These are phyloP conservation scores for Carex parvula DNA, from an alignment of 176 grass and related monocot species.

Conservation along the genomic window DNA sequence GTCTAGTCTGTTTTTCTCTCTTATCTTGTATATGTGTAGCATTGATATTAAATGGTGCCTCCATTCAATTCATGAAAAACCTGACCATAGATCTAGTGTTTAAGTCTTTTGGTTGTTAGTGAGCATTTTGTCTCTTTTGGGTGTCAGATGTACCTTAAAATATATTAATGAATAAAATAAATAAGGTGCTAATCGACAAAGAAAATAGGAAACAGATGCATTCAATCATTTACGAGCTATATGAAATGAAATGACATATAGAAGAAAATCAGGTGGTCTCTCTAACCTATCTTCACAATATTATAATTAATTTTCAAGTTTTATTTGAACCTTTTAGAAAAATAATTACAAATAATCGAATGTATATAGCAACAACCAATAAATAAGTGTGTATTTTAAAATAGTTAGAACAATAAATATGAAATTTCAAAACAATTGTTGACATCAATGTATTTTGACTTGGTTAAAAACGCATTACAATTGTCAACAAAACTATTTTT, in stretches of 20 bases:
- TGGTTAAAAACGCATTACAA: background rate
- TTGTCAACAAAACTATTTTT: too few relatives aligned
- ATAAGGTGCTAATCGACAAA: background rate
- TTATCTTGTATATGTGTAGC: slow-evolving; percentile 48
- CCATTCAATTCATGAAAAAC: slow-evolving; percentile 41
- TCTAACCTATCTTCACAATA: background rate
- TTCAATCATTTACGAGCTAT: background rate
- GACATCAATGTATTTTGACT: background rate
- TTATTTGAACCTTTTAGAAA: background rate
- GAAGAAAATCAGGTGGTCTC: background rate
- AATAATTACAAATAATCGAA: background rate
- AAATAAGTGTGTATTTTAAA: background rate
- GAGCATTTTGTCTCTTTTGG: slow-evolving; percentile 21
- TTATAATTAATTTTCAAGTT: background rate
- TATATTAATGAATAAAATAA: slow-evolving; percentile 20
- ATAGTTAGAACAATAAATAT: background rate
- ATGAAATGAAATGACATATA: too few relatives aligned
- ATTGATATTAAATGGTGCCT: slow-evolving; percentile 51
- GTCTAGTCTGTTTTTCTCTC: slow-evolving; percentile 32
- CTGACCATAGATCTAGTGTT: slow-evolving; percentile 24
- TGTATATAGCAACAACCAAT: background rate
- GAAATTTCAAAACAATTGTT: background rate
- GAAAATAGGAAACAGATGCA: background rate
- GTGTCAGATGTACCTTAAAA: background rate
- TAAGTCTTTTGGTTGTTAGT: slow-evolving; percentile 11